Evolutionary conservation across 495 filamentous ascomycete genomes (phyloP).

Genomic region (Neurospora sp.): DNA sequence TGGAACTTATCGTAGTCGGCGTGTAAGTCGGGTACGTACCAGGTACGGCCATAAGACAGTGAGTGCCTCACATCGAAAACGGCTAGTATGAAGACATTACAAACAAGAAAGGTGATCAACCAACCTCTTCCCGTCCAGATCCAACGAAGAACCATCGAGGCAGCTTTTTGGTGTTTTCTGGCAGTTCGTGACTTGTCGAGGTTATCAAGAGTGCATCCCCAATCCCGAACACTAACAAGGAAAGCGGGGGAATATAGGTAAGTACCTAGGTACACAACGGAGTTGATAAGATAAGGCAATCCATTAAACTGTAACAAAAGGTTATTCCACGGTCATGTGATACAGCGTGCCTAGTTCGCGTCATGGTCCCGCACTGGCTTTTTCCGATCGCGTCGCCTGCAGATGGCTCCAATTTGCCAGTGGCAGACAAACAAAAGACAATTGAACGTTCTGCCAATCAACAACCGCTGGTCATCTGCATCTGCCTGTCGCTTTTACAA

Average conservation of each 20-base stretch:
- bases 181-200: neutral
- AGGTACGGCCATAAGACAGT: neutral
- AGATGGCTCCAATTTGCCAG: neutral
- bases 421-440: neutral
- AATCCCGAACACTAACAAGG: neutral
- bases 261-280: too few species aligned
- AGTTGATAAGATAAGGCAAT: neutral
- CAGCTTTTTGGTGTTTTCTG: neutral
- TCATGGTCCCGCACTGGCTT: slow-evolving; percentile 9
- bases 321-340: slow-evolving; percentile 14
- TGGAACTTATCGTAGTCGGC: neutral
- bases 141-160: neutral
- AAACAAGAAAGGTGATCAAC: neutral
- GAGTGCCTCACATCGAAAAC: neutral
- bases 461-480: neutral
- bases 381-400: slow-evolving; percentile 15
- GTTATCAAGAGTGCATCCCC: neutral
- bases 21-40: neutral
- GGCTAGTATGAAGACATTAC: neutral
- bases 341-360: slow-evolving; percentile 19
- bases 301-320: neutral
- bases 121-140: neutral
- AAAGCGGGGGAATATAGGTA: neutral
- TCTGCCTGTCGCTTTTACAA: neutral
- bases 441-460: neutral